These are phyloP conservation scores for Ulmus americana DNA, from an alignment of 331 rosid genomes.

Conservation along the genomic window DNA sequence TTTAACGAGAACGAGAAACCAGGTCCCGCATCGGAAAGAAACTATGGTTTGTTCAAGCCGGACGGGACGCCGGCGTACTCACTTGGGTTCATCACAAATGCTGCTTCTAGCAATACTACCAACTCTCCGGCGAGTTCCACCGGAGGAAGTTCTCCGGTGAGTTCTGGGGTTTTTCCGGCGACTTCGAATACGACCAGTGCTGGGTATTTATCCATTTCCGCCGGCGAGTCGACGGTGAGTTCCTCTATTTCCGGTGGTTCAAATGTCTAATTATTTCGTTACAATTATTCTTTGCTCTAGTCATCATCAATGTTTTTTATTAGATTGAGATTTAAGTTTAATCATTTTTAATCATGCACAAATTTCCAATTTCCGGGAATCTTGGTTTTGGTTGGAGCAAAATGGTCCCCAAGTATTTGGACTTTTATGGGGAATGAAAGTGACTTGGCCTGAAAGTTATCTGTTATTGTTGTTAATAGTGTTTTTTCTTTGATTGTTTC, in stretches of 20 bases:
- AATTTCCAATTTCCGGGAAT: neutral
- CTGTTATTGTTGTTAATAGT: neutral
- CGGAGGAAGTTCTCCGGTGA: conserved; percentile 22
- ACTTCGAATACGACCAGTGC: conserved; percentile 37
- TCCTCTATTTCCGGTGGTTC: conserved; percentile 3
- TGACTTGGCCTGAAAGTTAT: neutral
- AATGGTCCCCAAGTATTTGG: conserved; percentile 4
- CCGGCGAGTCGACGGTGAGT: conserved; percentile 44
- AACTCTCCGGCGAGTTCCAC: neutral
- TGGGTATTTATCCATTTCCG: conserved; percentile 78
- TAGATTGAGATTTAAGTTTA: neutral
- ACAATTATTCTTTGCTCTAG: neutral
- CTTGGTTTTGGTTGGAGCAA: neutral
- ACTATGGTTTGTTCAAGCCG: conserved; percentile 86
- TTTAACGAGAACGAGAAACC: conserved; percentile 96
- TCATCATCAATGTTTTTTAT: neutral
- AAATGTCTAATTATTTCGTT: neutral
- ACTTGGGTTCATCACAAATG: conserved; percentile 36
- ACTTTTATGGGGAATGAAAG: neutral
- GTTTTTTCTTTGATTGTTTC: neutral
- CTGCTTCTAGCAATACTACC: conserved; percentile 19
- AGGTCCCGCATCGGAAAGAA: conserved; percentile 87
- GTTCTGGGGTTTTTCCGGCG: conserved; percentile 17
- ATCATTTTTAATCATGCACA: neutral
- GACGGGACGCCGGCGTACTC: conserved; percentile 69